Percentiles rank a stretch among this genome's conserved stretches.
These are phyloP conservation scores for Schwanniomyces yamadae DNA, from an alignment of 805 yeast species.

Conservation along the genomic window DNA sequence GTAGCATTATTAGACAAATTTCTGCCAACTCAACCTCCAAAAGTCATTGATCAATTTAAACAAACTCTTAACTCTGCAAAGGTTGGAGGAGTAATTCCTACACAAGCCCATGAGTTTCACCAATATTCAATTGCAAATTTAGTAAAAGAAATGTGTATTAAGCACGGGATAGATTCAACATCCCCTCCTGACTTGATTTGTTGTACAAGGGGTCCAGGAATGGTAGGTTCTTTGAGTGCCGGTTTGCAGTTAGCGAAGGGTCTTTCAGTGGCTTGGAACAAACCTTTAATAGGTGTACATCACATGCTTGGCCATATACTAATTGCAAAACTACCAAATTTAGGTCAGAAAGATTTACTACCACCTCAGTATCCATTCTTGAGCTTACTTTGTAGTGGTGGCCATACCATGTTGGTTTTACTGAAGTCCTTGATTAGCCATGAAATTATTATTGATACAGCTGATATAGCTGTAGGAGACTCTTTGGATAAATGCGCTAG, in stretches of 20 bases:
- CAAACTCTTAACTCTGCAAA: constrained; percentile 62
- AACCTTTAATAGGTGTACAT: constrained; percentile 85
- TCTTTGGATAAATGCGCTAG: constrained; percentile 92
- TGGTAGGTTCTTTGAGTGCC: constrained; percentile 83
- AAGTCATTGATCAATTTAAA: constrained; percentile 57
- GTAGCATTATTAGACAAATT: constrained; percentile 69
- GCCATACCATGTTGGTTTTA: constrained; percentile 86
- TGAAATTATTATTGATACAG: constrained; percentile 67
- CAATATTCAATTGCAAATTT: constrained; percentile 54
- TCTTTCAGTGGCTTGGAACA: constrained; percentile 69
- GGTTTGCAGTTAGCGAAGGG: constrained; percentile 88
- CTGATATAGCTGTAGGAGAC: constrained; percentile 92
- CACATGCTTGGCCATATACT: constrained; percentile 95
- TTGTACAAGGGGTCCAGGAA: constrained; percentile 95
- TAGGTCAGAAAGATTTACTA: constrained; percentile 46
- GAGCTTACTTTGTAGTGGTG: constrained; percentile 84
- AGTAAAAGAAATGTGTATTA: constrained; percentile 44
- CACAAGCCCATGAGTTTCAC: constrained; percentile 80
- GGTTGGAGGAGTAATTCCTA: constrained; percentile 86
- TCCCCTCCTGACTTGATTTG: constrained; percentile 70
- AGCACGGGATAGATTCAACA: constrained; percentile 25
- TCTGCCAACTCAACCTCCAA: constrained; percentile 37
- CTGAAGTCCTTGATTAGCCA: constrained; percentile 64
- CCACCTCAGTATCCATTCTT: constrained; percentile 64
- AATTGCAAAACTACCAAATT: constrained; percentile 37